Base-by-base conservation (phyloP, 495 filamentous ascomycete species). In the Opeltia flavorubescens region DNA sequence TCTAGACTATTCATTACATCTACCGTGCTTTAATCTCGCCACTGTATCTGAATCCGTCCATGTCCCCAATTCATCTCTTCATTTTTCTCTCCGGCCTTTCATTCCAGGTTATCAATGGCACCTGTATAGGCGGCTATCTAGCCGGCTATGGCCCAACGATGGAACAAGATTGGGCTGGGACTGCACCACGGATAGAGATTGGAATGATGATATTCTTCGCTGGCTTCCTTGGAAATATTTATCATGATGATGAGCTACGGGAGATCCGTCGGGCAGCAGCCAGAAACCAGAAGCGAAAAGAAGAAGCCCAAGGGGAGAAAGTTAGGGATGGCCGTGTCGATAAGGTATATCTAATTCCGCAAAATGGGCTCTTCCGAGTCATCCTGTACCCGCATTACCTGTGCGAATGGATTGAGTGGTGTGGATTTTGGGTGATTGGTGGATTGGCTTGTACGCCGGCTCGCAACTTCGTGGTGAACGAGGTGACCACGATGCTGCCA, bases 361-460 rank as follows among this genome's bases (percentile, higher is more conserved):
- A 80, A 49, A 77, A 80, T 31, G 89, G 89, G 2, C 65, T 95
- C 33, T 98, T 98, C 66, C 67, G 66, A 42, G 80, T 72, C 48
- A 75, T 95, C 57, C 71, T 96, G 45, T 94, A 83, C 66, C 88
- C 91, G 49, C 93, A 98, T 59, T 96, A 94, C 59, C 73, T 91
- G 41, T 83, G 77, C 50, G 91, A 98, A 70, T 98, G 91, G 91
- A 62, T 94, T 42, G 93, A 98, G 66, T 96, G 93, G 91, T 57
- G 72, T 17, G 91, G 91, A 0, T 98, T 86, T 57, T 87, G 77
- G 61, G 74, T 94, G 49, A 65, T 74, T n/a, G 77, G 70, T 56
- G 71, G 70, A 48, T 58, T 75, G 61, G 69, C 72, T 18, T 78
- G 75, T 64, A 55, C 75, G 44, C 91, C 91, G 2, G 89, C 85